These are phyloP conservation scores for Naumovozyma castellii DNA, from an alignment of 805 yeast species.

Conservation along the genomic window DNA sequence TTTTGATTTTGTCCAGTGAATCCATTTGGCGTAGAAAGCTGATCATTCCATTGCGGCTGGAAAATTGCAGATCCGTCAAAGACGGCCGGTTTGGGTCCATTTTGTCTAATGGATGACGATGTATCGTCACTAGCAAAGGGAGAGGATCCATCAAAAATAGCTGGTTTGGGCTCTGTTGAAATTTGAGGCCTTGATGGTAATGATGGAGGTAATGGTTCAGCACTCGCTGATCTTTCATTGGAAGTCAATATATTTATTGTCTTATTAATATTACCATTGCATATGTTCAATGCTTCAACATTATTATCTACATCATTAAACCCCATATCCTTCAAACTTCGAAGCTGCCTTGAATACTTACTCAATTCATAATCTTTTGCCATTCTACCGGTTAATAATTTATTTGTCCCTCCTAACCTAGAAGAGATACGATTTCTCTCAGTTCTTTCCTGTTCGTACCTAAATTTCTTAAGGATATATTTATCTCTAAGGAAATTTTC, in stretches of 20 bases:
- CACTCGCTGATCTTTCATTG: not conserved
- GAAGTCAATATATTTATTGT: slow-evolving; percentile 47
- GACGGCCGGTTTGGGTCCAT: slow-evolving; percentile 17
- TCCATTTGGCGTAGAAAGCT: too few relatives aligned
- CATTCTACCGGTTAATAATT: slow-evolving; percentile 38
- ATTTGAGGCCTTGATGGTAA: slow-evolving; percentile 34
- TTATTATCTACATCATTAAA: slow-evolving; percentile 46
- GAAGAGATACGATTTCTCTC: slow-evolving; percentile 25
- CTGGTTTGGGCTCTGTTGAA: slow-evolving; percentile 27
- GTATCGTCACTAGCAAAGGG: slow-evolving; percentile 3
- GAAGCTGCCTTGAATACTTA: slow-evolving; percentile 42
- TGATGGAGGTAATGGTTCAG: slow-evolving; percentile 17
- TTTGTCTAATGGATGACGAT: slow-evolving; percentile 11
- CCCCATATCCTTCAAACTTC: slow-evolving; percentile 45
- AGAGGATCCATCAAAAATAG: slow-evolving; percentile 27
- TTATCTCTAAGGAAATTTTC: slow-evolving; percentile 55
- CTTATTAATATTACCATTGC: slow-evolving; percentile 48
- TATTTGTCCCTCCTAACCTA: too few relatives aligned
- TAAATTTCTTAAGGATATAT: slow-evolving; percentile 50
- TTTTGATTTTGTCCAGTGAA: not conserved
- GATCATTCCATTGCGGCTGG: not conserved
- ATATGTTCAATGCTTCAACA: slow-evolving; percentile 51
- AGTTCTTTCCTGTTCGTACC: slow-evolving; percentile 19
- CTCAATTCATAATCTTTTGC: slow-evolving; percentile 44
- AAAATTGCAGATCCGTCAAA: slow-evolving; percentile 27